Base-by-base conservation (phyloP, 176 grass and related monocot species). In the Cenchrus purpureus region DNA sequence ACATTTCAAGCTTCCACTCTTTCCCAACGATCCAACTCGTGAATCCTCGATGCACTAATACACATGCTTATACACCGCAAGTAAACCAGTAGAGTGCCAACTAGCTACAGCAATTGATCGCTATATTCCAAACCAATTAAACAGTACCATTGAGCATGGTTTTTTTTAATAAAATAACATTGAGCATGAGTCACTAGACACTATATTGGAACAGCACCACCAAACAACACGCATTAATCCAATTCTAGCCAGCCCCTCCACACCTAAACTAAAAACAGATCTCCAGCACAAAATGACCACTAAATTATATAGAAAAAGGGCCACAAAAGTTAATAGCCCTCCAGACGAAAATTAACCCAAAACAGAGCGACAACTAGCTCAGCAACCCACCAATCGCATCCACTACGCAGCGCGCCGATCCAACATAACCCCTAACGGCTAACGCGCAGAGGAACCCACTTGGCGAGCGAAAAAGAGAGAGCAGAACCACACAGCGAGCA, bases 201-300 rank as follows among this genome's bases (percentile, higher is more conserved):
- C 37, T 40, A 2, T 19, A 84, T 37, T n/a, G 44, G 76, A 76
- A 79, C 4, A 74, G 59, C 45, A 55, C 16, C 13, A 14, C 12
- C 32, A 15, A 69, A 66, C 53, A 69, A 71, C 46, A 74, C 67
- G 32, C 80, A 91, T 84, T 84, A 84, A 20, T 56, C 52, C 32
- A 72, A 50, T 46, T 57, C 46, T 63, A 84, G n/a, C 48, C 16
- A 73, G 34, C 49, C 20, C 34, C 22, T 76, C 45, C 40, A 63
- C 25, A 22, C 51, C 65, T 0, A 4, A 67, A 40, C 42, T 4
- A 0, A 73, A 57, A 58, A 10, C 0, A 42, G 15, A 6, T 3
- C 53, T 14, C 58, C 31, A 48, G 67, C 20, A 2, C 59, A 55
- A 43, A 83, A 79, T 31, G 16, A 6, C n/a, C 10, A 52, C 61